Percentiles rank a stretch among this genome's conserved stretches.
These are phyloP conservation scores for Neoboletus magnificus DNA, from an alignment of 768 basidiomycete genomes.

Conservation along the genomic window DNA sequence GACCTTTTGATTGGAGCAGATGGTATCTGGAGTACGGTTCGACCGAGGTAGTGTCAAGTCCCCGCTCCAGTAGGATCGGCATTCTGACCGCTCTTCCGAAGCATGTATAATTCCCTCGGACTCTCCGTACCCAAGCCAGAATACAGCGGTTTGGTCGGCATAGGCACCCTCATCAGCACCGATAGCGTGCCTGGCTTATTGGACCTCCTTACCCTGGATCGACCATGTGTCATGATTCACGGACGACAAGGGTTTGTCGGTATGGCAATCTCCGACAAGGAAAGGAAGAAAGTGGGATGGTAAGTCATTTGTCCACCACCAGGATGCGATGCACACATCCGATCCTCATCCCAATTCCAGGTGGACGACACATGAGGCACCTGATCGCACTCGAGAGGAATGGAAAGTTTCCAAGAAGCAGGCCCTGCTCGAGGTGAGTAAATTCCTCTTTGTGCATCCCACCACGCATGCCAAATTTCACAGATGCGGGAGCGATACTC, in stretches of 20 bases:
- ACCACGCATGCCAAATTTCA: background rate
- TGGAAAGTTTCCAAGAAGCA: slow-evolving; percentile 26
- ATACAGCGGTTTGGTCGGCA: slow-evolving; percentile 29
- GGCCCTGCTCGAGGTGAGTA: slow-evolving; percentile 16
- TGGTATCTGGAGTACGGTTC: slow-evolving; percentile 30
- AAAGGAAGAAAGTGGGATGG: slow-evolving; percentile 24
- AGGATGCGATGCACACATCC: background rate
- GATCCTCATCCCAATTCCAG: slow-evolving; percentile 6
- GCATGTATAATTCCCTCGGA: slow-evolving; percentile 23
- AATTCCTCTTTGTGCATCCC: background rate
- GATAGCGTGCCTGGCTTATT: slow-evolving; percentile 22
- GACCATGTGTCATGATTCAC: slow-evolving; percentile 29
- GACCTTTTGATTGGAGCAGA: slow-evolving; percentile 33
- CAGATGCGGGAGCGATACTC: slow-evolving; percentile 28
- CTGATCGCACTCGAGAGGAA: slow-evolving; percentile 27
- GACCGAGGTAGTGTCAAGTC: slow-evolving; percentile 15
- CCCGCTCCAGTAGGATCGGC: background rate
- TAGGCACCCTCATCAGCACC: slow-evolving; percentile 18
- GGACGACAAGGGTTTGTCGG: slow-evolving; percentile 28
- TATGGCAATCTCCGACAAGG: slow-evolving; percentile 27
- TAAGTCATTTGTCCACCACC: background rate
- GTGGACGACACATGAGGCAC: slow-evolving; percentile 30
- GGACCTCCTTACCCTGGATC: slow-evolving; percentile 16
- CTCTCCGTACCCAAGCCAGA: slow-evolving; percentile 19
- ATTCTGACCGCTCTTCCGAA: slow-evolving; percentile 8